phyloP scores from a whole-genome alignment of 2,329 filamentous ascomycete genomes.

The Tolypocladium pustulatum region DNA sequence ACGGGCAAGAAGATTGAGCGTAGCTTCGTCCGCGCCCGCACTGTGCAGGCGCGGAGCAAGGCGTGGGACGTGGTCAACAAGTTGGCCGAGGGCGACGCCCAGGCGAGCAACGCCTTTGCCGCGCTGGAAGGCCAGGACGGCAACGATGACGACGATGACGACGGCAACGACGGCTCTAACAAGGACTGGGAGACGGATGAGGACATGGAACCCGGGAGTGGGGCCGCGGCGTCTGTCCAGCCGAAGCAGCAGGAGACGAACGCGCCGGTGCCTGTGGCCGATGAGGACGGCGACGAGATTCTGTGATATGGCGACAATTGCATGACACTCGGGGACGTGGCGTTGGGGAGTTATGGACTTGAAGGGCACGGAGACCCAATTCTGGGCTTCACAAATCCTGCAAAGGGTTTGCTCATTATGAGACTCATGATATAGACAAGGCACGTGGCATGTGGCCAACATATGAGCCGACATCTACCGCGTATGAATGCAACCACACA shows the following conservation, averaged over 20 bases:
- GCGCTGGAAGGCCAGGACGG: constrained; percentile 11
- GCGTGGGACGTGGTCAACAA: constrained; percentile 50
- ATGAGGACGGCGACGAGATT: constrained; percentile 23
- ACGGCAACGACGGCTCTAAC: constrained; percentile 10
- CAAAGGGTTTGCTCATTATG: neutral
- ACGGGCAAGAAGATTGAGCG: constrained; percentile 44
- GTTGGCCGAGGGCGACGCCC: constrained; percentile 13
- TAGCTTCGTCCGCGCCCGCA: constrained; percentile 38
- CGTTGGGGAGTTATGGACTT: constrained; percentile 1
- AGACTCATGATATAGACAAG: neutral
- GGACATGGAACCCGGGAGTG: constrained; percentile 19
- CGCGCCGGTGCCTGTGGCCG: neutral
- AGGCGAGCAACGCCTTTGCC: constrained; percentile 8
- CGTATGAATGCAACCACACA: neutral
- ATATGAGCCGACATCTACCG: neutral
- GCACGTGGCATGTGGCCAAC: neutral
- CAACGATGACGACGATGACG: constrained; percentile 13
- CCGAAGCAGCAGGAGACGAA: neutral
- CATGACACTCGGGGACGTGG: neutral
- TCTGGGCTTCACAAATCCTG: neutral
- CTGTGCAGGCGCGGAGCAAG: constrained; percentile 38
- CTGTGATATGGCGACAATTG: constrained; percentile 9
- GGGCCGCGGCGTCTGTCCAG: neutral
- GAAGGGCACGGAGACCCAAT: neutral
- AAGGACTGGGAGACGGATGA: constrained; percentile 22